A percentile compares a stretch with the other conserved stretches of the same genome.
Evolutionary conservation across 495 filamentous ascomycete genomes (phyloP).

Genomic region (Hypomontagnella submonticulosa): DNA sequence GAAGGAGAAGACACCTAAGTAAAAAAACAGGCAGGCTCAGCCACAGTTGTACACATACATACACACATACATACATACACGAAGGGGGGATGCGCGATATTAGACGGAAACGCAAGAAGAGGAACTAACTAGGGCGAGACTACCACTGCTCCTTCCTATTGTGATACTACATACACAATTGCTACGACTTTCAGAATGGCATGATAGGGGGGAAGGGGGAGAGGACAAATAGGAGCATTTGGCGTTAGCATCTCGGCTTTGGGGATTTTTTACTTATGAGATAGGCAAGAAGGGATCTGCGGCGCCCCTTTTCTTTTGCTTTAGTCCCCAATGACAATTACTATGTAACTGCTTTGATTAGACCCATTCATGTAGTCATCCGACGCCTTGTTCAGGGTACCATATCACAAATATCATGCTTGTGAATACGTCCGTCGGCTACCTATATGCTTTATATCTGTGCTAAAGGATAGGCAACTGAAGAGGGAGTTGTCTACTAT

Average conservation of each 20-base stretch:
- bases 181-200: constrained; percentile 19
- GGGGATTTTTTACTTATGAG: not conserved
- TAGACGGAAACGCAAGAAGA: too few relatives aligned
- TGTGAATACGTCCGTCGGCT: not conserved
- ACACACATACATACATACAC: too few relatives aligned
- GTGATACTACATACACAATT: constrained; percentile 1
- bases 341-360: not conserved
- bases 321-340: constrained; percentile 18
- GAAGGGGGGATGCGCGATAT: too few relatives aligned
- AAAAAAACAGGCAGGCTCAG: too few relatives aligned
- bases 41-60: too few relatives aligned
- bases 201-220: constrained; percentile 2
- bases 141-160: constrained; percentile 7
- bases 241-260: constrained; percentile 34
- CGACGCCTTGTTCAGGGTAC: not conserved
- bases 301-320: constrained; percentile 1
- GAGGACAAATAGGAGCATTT: too few relatives aligned
- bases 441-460: not conserved
- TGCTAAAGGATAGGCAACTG: too few relatives aligned
- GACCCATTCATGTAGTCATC: not conserved
- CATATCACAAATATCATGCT: not conserved
- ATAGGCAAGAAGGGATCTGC: constrained; percentile 8
- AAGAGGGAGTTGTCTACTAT: too few relatives aligned
- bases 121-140: not conserved
- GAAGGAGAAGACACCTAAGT: not conserved